These are phyloP conservation scores for Chrysosporium keratinophilum DNA, from an alignment of 2,329 filamentous ascomycete genomes.

Conservation along the genomic window DNA sequence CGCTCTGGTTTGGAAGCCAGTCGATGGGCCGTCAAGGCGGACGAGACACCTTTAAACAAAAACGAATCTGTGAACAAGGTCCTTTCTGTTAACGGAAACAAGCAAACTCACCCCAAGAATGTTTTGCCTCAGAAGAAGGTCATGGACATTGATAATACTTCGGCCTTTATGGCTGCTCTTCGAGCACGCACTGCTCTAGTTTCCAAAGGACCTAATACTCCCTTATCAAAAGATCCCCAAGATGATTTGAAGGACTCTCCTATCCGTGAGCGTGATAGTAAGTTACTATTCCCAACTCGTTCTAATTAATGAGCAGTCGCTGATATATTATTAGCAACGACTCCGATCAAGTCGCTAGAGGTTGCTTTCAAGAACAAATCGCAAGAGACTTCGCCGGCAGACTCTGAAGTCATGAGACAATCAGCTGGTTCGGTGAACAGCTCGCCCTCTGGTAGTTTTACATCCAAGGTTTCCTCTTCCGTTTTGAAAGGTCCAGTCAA, in stretches of 20 bases:
- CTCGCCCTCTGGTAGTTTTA: background rate
- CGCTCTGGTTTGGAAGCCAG: constrained; percentile 8
- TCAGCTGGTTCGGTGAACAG: background rate
- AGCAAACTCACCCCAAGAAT: constrained; percentile 13
- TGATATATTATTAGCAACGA: background rate
- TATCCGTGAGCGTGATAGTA: background rate
- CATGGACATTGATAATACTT: constrained; percentile 20
- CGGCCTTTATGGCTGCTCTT: constrained; percentile 24
- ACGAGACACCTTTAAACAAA: background rate
- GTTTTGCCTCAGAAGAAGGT: background rate
- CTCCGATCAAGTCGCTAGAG: background rate
- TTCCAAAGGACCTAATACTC: background rate
- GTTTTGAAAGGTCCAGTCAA: background rate
- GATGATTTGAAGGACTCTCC: background rate
- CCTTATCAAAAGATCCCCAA: background rate
- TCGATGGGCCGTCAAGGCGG: constrained; percentile 3
- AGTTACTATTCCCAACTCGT: background rate
- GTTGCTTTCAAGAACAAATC: background rate
- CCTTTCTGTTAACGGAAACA: background rate
- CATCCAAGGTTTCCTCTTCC: background rate
- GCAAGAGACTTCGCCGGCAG: background rate
- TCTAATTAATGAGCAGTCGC: no score
- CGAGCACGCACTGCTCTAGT: constrained; percentile 15
- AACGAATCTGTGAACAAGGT: background rate
- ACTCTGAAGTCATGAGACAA: background rate